Conservation (phyloP, 257 asterid genomes). For the Lycium ferocissimum region DNA sequence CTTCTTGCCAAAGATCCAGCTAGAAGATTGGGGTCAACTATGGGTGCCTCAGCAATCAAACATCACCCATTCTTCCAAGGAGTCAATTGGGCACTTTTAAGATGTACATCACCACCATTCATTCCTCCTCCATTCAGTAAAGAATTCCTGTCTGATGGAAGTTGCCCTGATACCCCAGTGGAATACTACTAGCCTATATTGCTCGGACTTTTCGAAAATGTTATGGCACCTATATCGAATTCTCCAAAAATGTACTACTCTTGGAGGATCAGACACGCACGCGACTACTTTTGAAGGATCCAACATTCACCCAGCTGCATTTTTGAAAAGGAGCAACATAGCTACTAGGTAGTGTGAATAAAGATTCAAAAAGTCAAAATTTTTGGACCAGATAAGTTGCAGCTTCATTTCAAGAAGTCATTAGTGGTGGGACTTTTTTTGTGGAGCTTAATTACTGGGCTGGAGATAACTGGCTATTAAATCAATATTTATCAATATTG, state of each 20-base stretch:
- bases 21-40: slow-evolving; percentile 62
- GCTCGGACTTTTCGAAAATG: background rate
- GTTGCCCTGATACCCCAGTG: slow-evolving; percentile 50
- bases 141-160: slow-evolving; percentile 52
- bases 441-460: background rate
- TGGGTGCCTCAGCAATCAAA: slow-evolving; percentile 74
- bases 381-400: slow-evolving; percentile 16
- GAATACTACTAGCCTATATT: slow-evolving; percentile 53
- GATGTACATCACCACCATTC: slow-evolving; percentile 75
- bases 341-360: slow-evolving; percentile 31
- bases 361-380: background rate
- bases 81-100: slow-evolving; percentile 76
- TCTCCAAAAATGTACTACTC: no score
- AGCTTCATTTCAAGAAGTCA: background rate
- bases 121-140: slow-evolving; percentile 58
- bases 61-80: slow-evolving; percentile 76
- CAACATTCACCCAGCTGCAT: no score
- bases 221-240: background rate
- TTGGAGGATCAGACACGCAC: background rate
- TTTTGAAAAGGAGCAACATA: background rate
- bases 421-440: slow-evolving; percentile 17
- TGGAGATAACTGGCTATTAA: background rate
- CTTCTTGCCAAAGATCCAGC: slow-evolving; percentile 68
- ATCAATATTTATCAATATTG: slow-evolving; percentile 11
- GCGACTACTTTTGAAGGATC: no score